Evolutionary conservation across 768 basidiomycete species (phyloP), one percentile per base, ranked within the genome.

Genomic region (Termitomyces sp.): DNA sequence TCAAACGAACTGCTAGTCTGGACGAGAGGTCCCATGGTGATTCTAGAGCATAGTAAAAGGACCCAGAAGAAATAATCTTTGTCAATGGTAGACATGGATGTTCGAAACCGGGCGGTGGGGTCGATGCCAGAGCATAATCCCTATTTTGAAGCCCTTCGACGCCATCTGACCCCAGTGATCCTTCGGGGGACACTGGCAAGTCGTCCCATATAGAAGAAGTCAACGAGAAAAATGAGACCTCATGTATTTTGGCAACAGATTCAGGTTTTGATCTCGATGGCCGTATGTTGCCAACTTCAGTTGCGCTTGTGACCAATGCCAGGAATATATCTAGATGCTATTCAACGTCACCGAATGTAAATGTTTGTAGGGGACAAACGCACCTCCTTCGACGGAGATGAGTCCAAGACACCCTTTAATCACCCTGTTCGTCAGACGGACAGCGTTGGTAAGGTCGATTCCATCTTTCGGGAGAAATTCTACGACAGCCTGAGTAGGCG

Each of bases 1-100:
- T 72, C 51, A 94, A 70, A 3, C 94, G 83, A 35, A 85, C 80
- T 16, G 87, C 76, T 40, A 98, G 76, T 46, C 95, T 77, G 1
- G 92, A 88, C 4, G 94, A 94, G 32, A 98, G 75, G 70, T 98
- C 95, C 92, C 95, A 98, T 7, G 81, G 77, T 0, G 88, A 82
- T 64, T 86, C 86, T 28, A 87, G 67, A 2, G 97, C 87, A 66
- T 91, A 97, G 72, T 98, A 99, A 74, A 99, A 99, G 1, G 89
- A 86, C 5, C 94, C 94, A 24, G 89, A 89, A 32, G 92, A 89
- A 4, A 99, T 74, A 55, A 98, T 94, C 71, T 96, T 97, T 48
- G 84, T 87, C 65, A 98, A 81, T 0, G 93, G 89, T 60, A 84
- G 70, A 69, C 95, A 98, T 2, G 97, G 97, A 66, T 98, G 93